Percentiles rank a stretch among this genome's conserved stretches.
phyloP scores from a whole-genome alignment of 768 basidiomycete genomes.

The Boletus tylopilopsis region DNA sequence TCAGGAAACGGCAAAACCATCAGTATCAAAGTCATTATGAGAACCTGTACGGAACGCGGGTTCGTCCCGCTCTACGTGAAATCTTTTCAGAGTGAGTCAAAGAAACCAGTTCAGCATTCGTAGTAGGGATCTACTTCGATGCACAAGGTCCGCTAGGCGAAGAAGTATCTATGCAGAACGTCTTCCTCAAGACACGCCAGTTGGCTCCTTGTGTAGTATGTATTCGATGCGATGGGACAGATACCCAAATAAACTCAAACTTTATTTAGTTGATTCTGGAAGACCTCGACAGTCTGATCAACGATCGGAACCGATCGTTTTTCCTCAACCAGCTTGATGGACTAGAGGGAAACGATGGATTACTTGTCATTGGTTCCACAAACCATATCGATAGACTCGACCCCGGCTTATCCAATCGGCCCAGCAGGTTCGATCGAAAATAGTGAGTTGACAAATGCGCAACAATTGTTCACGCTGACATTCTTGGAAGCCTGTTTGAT shows the following conservation, averaged over 20 bases:
- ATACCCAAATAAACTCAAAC: neutral
- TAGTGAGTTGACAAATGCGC: constrained; percentile 47
- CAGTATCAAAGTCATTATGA: constrained; percentile 80
- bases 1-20: constrained; percentile 83
- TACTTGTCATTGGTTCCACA: constrained; percentile 76
- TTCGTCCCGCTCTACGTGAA: constrained; percentile 78
- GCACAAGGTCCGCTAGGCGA: constrained; percentile 53
- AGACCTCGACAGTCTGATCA: constrained; percentile 77
- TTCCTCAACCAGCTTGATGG: constrained; percentile 89
- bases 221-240: constrained; percentile 36
- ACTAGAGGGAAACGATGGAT: constrained; percentile 71
- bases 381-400: constrained; percentile 84
- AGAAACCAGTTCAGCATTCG: neutral
- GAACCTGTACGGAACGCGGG: constrained; percentile 56
- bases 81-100: constrained; percentile 62
- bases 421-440: constrained; percentile 84
- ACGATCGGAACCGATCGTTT: constrained; percentile 73
- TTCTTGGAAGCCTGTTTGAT: constrained; percentile 55
- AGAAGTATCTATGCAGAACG: constrained; percentile 59
- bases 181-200: constrained; percentile 73
- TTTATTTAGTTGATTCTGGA: constrained; percentile 40
- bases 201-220: constrained; percentile 60
- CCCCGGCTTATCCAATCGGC: constrained; percentile 69
- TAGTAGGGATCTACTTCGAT: constrained; percentile 7
- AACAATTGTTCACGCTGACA: neutral